Evolutionary conservation across 2,329 filamentous ascomycete species (phyloP), one percentile per base, ranked within the genome.

Genomic region (Calcarisporium arbuscula): DNA sequence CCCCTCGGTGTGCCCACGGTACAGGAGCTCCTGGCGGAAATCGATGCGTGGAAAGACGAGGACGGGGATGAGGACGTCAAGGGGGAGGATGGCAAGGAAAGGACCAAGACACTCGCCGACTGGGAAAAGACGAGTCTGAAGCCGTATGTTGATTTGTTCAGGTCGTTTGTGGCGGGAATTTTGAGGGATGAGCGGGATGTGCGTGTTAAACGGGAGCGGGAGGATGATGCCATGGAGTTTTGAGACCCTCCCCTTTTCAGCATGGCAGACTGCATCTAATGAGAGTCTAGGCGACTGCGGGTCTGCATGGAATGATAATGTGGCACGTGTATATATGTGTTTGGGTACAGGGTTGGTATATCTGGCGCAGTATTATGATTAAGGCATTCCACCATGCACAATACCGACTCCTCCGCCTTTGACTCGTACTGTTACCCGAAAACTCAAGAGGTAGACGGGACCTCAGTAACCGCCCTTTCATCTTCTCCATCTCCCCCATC

Each of bases 101-200:
- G 45, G 25, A 40, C 44, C 4, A 65, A 62, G 48, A 35, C 46
- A 36, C 51, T 85, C 30, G 75, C 82, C 46, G 92, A 98, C 54
- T 96, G 90, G 80, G 90, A 98, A 63, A 98, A 96, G 76, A 98
- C 92, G 17, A 87, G 86, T 45, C 61, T 98, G 53, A 94, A 84
- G 65, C 87, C 88, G 8, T 96, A 94, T 56, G 79, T 96, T 22
- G 89, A 96, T 38, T 81, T 82, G 47, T 96, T 98, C 61, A 75
- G 84, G 47, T 73, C 70, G 1, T 94, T 95, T 60, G 86, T 96
- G 7, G 72, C 77, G 8, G 72, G 67, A 1, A 58, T 98, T 36
- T 71, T 95, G 58, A 89, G 82, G 57, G 90, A 94, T 39, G 80
- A 82, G 56, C 68, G 68, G 42, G 78, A 68, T 36, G 54, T 60